Evolutionary conservation across 441 rosid species (phyloP), one percentile per base, ranked within the genome.

Genomic region (Gossypium gossypioides): DNA sequence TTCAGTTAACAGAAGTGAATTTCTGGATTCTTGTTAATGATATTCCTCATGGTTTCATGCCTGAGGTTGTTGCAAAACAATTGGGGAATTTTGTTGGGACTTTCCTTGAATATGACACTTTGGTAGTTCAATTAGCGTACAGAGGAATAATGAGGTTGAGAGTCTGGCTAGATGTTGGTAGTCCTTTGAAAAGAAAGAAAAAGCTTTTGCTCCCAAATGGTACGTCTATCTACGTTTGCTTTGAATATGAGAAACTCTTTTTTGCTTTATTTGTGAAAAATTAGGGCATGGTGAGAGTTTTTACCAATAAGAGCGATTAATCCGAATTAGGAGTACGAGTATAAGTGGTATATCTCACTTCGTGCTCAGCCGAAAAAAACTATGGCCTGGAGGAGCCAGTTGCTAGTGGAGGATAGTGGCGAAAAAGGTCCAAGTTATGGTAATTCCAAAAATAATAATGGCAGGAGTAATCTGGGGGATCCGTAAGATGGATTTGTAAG

Each of bases 301-400:
- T 46, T 46, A 0, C 52, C 52, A 2, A 40, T 40, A 6, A 6
- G 13, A 40, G 46, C 0, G 0, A 1, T 13, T 3, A n/a, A 13
- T 46, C 1, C 0, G 3, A 2, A 13, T 3, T 2, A 46, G 0
- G 13, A 13, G 0, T 10, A 12, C 0, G 0, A 10, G 3, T 2
- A 12, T 13, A n/a, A 3, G 5, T 46, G 6, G 18, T n/a, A 46
- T 46, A n/a, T 46, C 0, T 46, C 18, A 0, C 3, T 3, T 2
- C 6, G 51, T 0, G 5, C 51, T 10, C 6, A 2, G 0, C 0
- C 4, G 1, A 44, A n/a, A 10, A 10, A 3, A 13, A 46, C 0
- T 0, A n/a, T 1, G 4, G 1, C 0, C 1, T 15, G 0, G 1
- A 4, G 0, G 52, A 46, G 52, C 2, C n/a, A 1, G 0, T 46